Percentiles rank a stretch among this genome's conserved stretches.
Evolutionary conservation across 1,139 yeast genomes (phyloP).

Genomic region (Geotrichum aggregatum): DNA sequence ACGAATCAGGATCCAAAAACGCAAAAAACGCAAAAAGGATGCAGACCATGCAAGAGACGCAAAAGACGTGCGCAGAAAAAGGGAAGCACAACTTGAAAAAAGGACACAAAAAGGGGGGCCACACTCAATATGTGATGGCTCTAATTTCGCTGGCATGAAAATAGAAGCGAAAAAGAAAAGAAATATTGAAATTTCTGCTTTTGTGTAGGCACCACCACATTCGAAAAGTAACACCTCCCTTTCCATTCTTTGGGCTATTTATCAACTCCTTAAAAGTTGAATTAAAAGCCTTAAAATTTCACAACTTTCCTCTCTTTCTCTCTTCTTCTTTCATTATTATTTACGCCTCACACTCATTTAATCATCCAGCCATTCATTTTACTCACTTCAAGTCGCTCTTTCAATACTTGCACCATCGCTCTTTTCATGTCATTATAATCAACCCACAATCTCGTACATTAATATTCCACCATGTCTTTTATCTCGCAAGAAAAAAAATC

Average conservation of each 20-base stretch:
- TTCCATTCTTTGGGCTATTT: not conserved
- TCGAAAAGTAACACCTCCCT: not conserved
- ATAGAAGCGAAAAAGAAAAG: not conserved
- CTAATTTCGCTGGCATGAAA: too few species aligned
- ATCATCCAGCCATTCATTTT: not conserved
- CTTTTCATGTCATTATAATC: not conserved
- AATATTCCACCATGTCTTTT: constrained; percentile 5
- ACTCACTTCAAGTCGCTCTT: not conserved
- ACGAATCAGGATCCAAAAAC: too few species aligned
- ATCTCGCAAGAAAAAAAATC: not conserved
- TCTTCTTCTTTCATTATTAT: not conserved
- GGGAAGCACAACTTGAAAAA: not conserved
- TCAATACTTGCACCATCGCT: not conserved
- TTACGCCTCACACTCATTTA: not conserved
- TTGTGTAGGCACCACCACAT: not conserved
- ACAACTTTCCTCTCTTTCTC: not conserved
- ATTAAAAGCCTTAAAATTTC: not conserved
- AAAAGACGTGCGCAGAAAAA: too few species aligned
- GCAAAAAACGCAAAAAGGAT: too few species aligned
- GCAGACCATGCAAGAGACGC: too few species aligned
- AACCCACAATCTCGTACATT: not conserved
- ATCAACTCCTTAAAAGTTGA: constrained; percentile 1
- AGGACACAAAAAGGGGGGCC: not conserved
- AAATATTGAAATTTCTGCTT: not conserved
- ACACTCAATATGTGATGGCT: not conserved